phyloP scores from a whole-genome alignment of 495 filamentous ascomycete species.

The Pyrenopolyporus hunteri region DNA sequence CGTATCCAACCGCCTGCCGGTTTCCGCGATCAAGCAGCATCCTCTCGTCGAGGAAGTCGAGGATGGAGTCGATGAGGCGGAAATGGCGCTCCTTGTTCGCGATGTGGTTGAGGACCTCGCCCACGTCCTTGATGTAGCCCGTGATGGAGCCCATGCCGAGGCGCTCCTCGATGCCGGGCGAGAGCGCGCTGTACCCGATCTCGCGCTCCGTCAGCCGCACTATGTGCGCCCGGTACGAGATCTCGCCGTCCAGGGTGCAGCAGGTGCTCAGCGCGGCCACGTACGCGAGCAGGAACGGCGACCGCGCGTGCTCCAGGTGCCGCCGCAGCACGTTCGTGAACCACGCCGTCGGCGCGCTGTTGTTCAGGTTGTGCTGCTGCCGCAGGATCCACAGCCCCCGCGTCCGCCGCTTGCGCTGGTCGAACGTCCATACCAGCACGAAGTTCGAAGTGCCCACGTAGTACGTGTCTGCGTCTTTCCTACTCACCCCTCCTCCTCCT shows the following conservation, averaged over 20 bases:
- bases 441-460: conserved; percentile 38
- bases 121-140: conserved; percentile 27
- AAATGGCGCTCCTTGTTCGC: conserved; percentile 30
- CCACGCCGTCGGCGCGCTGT: conserved; percentile 23
- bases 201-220: conserved; percentile 29
- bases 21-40: background rate
- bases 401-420: conserved; percentile 14
- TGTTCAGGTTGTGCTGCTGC: conserved; percentile 11
- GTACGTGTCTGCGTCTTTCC: conserved; percentile 22
- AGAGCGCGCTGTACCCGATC: conserved; percentile 27
- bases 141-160: conserved; percentile 26
- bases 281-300: conserved; percentile 33
- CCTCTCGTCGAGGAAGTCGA: conserved; percentile 27
- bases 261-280: conserved; percentile 29
- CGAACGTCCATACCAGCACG: conserved; percentile 37
- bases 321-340: conserved; percentile 29
- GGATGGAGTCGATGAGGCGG: conserved; percentile 15
- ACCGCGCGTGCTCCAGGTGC: conserved; percentile 20
- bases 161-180: conserved; percentile 21
- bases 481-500: no score
- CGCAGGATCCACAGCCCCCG: conserved; percentile 28
- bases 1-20: background rate
- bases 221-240: conserved; percentile 26
- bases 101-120: conserved; percentile 26
- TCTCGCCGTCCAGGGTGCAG: conserved; percentile 32